These are phyloP conservation scores for Uromyces viciae-fabae DNA, from an alignment of 1,284 basidiomycete genomes.

Conservation along the genomic window DNA sequence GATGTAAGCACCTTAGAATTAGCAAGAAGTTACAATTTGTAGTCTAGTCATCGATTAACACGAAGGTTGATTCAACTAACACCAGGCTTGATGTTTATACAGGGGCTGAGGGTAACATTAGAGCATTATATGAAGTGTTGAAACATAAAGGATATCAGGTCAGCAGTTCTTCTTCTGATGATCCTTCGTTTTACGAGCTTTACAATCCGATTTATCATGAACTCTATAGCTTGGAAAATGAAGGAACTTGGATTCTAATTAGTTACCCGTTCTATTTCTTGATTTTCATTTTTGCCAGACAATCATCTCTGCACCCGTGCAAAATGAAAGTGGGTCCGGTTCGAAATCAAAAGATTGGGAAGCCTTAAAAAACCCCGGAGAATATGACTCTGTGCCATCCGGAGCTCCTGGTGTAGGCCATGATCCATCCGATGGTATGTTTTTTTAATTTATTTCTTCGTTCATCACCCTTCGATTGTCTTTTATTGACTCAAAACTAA, in stretches of 20 bases:
- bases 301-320: conserved; percentile 25
- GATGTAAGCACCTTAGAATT: no score
- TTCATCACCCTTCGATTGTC: background rate
- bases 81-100: background rate
- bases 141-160: conserved; percentile 35
- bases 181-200: background rate
- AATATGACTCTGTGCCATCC: conserved; percentile 13
- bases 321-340: conserved; percentile 37
- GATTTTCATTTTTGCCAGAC: conserved; percentile 5
- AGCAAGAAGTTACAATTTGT: no score
- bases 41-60: no score
- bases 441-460: background rate
- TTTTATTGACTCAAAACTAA: background rate
- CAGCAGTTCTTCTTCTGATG: background rate
- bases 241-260: background rate
- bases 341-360: background rate
- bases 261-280: background rate
- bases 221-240: background rate
- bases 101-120: conserved; percentile 35
- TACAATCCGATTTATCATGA: background rate
- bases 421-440: conserved; percentile 12
- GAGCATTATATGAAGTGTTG: conserved; percentile 26
- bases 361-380: background rate
- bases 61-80: no score
- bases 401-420: conserved; percentile 27